Conservation (phyloP, 805 yeast genomes). For the Yarrowia bubula region DNA sequence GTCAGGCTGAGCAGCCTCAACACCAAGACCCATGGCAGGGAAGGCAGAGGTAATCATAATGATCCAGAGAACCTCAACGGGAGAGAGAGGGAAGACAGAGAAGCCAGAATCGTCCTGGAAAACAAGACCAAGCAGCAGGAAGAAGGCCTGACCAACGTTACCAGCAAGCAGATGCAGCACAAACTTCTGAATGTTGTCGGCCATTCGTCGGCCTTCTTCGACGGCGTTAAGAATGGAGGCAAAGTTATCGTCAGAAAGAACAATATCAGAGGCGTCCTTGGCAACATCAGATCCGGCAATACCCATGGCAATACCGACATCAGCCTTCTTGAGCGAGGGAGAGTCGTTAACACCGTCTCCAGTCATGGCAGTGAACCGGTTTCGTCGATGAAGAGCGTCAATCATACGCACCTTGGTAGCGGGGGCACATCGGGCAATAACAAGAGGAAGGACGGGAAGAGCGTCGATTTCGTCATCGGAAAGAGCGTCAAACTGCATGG, state of each 20-base stretch:
- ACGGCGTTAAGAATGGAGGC: slow-evolving; percentile 75
- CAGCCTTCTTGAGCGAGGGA: slow-evolving; percentile 71
- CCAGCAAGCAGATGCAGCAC: slow-evolving; percentile 70
- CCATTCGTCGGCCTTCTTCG: slow-evolving; percentile 79
- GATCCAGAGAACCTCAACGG: slow-evolving; percentile 78
- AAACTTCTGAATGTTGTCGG: slow-evolving; percentile 73
- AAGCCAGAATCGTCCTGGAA: slow-evolving; percentile 59
- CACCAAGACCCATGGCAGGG: slow-evolving; percentile 81
- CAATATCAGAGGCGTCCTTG: slow-evolving; percentile 78
- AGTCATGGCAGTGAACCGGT: slow-evolving; percentile 72
- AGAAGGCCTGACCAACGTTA: slow-evolving; percentile 69
- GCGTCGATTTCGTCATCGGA: slow-evolving; percentile 58
- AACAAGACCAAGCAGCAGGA: slow-evolving; percentile 68
- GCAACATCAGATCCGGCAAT: slow-evolving; percentile 80
- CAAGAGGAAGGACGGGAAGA: slow-evolving; percentile 67
- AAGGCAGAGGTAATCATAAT: slow-evolving; percentile 75
- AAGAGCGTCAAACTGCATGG: slow-evolving; percentile 64
- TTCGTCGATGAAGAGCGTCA: slow-evolving; percentile 66
- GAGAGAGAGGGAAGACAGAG: slow-evolving; percentile 80
- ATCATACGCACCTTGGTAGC: slow-evolving; percentile 79
- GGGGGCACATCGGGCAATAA: slow-evolving; percentile 81
- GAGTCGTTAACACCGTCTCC: slow-evolving; percentile 85
- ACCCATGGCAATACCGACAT: slow-evolving; percentile 85
- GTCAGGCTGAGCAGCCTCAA: slow-evolving; percentile 63
- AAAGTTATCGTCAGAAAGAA: slow-evolving; percentile 72